These are phyloP conservation scores for Rehmannia glutinosa DNA, from an alignment of 257 asterid genomes.

Conservation along the genomic window DNA sequence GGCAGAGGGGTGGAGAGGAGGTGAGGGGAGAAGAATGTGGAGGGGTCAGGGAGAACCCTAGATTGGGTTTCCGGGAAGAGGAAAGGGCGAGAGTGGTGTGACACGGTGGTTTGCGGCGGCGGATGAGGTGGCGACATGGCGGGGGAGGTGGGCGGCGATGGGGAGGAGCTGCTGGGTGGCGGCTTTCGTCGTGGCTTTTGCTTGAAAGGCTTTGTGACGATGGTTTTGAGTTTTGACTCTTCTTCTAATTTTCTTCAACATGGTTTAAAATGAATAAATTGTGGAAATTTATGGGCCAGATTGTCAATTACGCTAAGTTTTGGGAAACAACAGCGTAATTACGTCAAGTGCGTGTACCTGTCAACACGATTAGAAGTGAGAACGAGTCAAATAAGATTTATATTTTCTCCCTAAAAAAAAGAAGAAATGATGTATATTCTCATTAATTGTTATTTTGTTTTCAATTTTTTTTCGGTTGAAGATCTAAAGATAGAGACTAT, in stretches of 20 bases:
- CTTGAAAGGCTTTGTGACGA: conserved; percentile 42
- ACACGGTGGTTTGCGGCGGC: conserved; percentile 21
- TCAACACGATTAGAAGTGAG: background rate
- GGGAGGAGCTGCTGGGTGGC: too few species aligned
- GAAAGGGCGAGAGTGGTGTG: conserved; percentile 39
- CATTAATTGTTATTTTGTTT: background rate
- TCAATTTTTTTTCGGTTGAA: too few species aligned
- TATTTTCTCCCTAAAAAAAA: too few species aligned
- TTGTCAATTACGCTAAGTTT: conserved; percentile 28
- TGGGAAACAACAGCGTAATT: conserved; percentile 12
- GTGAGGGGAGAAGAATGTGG: conserved; percentile 54
- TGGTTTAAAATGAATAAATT: background rate
- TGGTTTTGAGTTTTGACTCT: conserved; percentile 36
- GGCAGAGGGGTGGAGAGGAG: conserved; percentile 76
- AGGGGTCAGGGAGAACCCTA: conserved; percentile 81
- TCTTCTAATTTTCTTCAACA: conserved; percentile 41
- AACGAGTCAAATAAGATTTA: background rate
- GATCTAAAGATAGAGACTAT: too few species aligned
- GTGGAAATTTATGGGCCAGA: conserved; percentile 13
- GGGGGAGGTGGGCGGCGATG: conserved; percentile 12
- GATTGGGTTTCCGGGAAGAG: conserved; percentile 70
- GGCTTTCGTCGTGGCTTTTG: conserved; percentile 23
- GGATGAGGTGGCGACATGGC: conserved; percentile 28
- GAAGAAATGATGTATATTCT: too few species aligned
- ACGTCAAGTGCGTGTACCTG: conserved; percentile 16